Evolutionary conservation across 2,329 filamentous ascomycete genomes (phyloP).

Genomic region (Trichoderma aggressivum): DNA sequence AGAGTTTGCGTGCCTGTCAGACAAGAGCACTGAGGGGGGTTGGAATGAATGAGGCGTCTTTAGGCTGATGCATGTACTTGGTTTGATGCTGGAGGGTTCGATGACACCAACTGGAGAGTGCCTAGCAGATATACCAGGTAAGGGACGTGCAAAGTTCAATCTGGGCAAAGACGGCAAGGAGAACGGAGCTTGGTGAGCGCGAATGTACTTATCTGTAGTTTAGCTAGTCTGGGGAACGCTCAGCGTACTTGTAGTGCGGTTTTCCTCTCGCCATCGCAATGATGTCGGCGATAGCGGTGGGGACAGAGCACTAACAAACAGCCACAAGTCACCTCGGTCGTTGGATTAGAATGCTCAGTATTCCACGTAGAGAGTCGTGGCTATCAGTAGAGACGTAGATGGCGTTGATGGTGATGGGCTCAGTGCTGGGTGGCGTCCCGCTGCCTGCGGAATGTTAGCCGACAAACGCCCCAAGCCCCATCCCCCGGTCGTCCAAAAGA

Average conservation of each 20-base stretch:
- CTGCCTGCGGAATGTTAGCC: neutral
- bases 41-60: neutral
- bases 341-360: too few species aligned
- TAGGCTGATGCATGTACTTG: neutral
- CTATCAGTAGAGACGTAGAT: neutral
- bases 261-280: neutral
- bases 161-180: neutral
- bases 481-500: neutral
- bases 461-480: neutral
- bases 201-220: too few species aligned
- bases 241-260: neutral
- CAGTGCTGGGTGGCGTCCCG: neutral
- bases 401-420: neutral
- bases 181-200: neutral
- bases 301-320: neutral
- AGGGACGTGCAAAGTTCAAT: neutral
- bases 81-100: neutral
- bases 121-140: neutral
- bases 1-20: constrained; percentile 14
- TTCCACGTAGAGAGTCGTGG: neutral
- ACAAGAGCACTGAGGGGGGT: neutral
- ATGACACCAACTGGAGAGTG: neutral
- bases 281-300: neutral
- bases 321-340: neutral
- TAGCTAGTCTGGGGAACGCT: too few species aligned